phyloP scores from a whole-genome alignment of 768 basidiomycete species.

The Auricularia sp. region DNA sequence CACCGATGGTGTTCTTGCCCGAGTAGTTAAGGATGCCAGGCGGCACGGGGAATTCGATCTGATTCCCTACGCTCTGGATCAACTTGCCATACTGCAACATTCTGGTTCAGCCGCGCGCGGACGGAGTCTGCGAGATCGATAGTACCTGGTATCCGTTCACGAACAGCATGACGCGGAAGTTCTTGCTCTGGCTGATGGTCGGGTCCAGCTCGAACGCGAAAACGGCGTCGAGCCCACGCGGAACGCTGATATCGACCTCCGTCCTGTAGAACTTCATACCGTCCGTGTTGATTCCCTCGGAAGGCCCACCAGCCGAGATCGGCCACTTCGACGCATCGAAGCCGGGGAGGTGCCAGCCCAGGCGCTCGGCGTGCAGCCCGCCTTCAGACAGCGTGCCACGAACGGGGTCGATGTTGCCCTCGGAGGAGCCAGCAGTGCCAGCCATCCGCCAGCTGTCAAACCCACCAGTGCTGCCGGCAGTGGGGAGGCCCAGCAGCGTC shows the following conservation, averaged over 20 bases:
- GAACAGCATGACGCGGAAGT: background rate
- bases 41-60: background rate
- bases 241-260: background rate
- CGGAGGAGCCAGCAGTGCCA: background rate
- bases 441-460: background rate
- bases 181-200: background rate
- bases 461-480: background rate
- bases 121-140: no score
- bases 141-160: background rate
- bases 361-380: conserved; percentile 45
- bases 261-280: background rate
- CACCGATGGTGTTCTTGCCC: background rate
- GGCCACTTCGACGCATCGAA: background rate
- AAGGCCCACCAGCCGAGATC: background rate
- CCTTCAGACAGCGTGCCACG: conserved; percentile 54
- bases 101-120: no score
- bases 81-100: background rate
- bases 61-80: background rate
- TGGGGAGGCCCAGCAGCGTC: background rate
- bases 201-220: background rate
- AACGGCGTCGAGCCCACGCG: background rate
- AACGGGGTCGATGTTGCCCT: conserved; percentile 19
- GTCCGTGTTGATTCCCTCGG: background rate
- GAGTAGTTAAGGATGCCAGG: background rate
- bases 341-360: conserved; percentile 36